Base-by-base conservation (phyloP, 345 rosid species). In the Eucalyptus cloeziana region DNA sequence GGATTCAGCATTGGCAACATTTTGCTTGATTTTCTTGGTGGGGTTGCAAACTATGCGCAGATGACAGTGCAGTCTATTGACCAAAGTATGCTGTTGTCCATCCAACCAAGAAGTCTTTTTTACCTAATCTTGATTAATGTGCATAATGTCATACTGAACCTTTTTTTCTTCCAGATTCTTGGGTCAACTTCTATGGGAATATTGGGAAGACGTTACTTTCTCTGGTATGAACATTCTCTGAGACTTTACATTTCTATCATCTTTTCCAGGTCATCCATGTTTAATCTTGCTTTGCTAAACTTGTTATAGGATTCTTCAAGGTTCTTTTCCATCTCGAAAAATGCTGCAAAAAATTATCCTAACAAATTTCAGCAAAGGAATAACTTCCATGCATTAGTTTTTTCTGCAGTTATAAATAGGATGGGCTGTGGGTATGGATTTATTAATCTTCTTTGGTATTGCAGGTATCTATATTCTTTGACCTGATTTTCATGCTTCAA, bases 171-270 rank as follows among this genome's bases (percentile, higher is more conserved):
- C 17, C 92, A 97, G 99, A 95, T 96, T 96, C 99, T 49, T 97
- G 97, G 99, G 96, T 95, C 90, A 97, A 97, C 94, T 96, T 97
- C 90, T 95, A 96, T 88, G 99, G 99, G 85, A 97, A 97, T 91
- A 91, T 96, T 45, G 99, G 99, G 92, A 97, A 97, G 94, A 95
- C 95, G 21, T 89, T 96, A 91, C 93, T 97, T 8, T 97, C 99
- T 88, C 89, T 97, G 93, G 98, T 97, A 95, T 80, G 94, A 71
- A 87, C 56, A 30, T 27, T 13, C 58, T 69, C n/a, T 40, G 47
- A 21, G 47, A 44, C 47, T 51, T 25, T 87, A 7, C 30, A 43
- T 81, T 12, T 40, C 27, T 51, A 13, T 37, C 15, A 37, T 44
- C 33, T 69, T 49, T 51, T 76, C 89, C 43, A 49, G 19, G 37